Evolutionary conservation across 2,329 filamentous ascomycete genomes (phyloP), one percentile per base, ranked within the genome.

Genomic region (Pseudogymnoascus sp.): DNA sequence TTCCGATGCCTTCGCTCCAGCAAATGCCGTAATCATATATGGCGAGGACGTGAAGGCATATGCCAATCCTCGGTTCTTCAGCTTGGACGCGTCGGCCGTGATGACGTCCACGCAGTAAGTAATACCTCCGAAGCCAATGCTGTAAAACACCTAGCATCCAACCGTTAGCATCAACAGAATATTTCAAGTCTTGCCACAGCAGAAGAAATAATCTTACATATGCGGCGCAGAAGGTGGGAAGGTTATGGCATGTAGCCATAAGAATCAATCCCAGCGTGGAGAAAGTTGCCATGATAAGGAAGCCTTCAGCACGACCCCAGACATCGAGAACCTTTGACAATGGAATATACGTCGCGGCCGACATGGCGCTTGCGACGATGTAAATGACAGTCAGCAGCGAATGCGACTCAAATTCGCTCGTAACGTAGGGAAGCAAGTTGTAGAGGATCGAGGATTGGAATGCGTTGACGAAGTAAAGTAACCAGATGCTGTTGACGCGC

Each of bases 261-360:
- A 91, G 80, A 67, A 87, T 79, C 66, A 88, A 78, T 5, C 79
- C 79, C 8, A 84, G 62, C 2, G 81, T 78, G 67, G 81, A 80
- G 63, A 84, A 75, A 7, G 77, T 63, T 2, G 86, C 75, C 70
- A 82, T 83, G 49, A 86, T 65, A 14, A 80, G 71, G 67, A 87
- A 83, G 12, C 85, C 87, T 70, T 88, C 82, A n/a, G 86, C 82
- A 46, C 87, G 84, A 63, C 86, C 87, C 78, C 84, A 89, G 40
- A 88, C 77, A 75, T 90, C 85, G 63, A 89, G 78, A 31, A 89
- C 77, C 73, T 89, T 90, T 62, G 87, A 85, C 66, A 87, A 79
- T 0, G 86, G 84, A 14, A 89, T 81, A 70, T 87, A 87, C 62
- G 82, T 78, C 9, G 87, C 80, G 36, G 84, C 87, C 69, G 77